These are phyloP conservation scores for Magnaporthiopsis incrustans DNA, from an alignment of 2,329 filamentous ascomycete species.

Conservation along the genomic window DNA sequence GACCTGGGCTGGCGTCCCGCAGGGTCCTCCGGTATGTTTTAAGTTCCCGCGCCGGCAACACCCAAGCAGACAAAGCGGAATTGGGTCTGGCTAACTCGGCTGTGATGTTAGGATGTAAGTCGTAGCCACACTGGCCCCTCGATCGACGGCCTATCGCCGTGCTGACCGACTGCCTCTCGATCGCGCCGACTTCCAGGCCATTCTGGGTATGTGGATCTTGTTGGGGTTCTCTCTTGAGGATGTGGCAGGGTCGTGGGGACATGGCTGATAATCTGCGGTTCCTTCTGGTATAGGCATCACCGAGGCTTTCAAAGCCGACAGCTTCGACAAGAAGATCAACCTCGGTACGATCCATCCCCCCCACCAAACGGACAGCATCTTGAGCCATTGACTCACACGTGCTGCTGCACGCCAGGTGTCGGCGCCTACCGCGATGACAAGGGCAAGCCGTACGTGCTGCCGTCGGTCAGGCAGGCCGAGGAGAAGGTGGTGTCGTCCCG, in stretches of 20 bases:
- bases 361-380: conserved; percentile 8
- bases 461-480: conserved; percentile 85
- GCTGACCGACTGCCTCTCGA: conserved; percentile 12
- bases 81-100: conserved; percentile 14
- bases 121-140: conserved; percentile 16
- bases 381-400: conserved; percentile 1
- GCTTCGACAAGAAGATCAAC: conserved; percentile 94
- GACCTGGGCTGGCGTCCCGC: conserved; percentile 83
- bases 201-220: conserved; percentile 52
- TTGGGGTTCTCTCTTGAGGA: conserved; percentile 2
- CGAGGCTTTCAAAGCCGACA: conserved; percentile 97
- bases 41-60: too few species aligned
- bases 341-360: conserved; percentile 51
- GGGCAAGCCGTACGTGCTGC: conserved; percentile 96
- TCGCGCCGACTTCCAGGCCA: conserved; percentile 47
- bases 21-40: conserved; percentile 81
- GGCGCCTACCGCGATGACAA: conserved; percentile 97
- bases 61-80: conserved; percentile 9
- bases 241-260: neutral
- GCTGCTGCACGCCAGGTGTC: conserved; percentile 52
- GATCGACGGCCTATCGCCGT: conserved; percentile 9
- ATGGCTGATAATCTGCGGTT: conserved; percentile 4
- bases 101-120: conserved; percentile 27
- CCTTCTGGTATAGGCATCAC: conserved; percentile 61
- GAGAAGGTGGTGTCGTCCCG: conserved; percentile 69